Base-by-base conservation (phyloP, 495 filamentous ascomycete species). In the Hypoxylon fragiforme region DNA sequence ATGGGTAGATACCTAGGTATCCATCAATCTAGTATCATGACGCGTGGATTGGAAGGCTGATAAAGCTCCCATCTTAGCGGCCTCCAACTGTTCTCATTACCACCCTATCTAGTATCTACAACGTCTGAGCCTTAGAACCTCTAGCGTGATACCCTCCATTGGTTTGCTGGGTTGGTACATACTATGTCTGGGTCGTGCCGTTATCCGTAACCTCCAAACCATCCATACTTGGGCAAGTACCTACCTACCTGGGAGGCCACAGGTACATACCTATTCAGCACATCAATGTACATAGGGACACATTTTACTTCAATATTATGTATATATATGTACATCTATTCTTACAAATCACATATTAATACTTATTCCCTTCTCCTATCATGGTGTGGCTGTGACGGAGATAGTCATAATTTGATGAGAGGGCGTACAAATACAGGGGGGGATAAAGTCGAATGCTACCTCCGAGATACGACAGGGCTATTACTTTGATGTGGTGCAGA, bases 111-210 rank as follows among this genome's bases (percentile, higher is more conserved):
- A 50, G 26, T 30, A 46, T 54, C n/a, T n/a, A n/a, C n/a, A n/a
- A n/a, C n/a, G n/a, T n/a, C 57, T 54, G 38, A 54, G 57, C 57
- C 57, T 50, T 40, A n/a, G 32, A 50, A 21, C 31, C 19, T 20
- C 34, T 6, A 47, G 19, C 41, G 26, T 47, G 46, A 44, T 47
- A 41, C 51, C 44, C 24, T 48, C 11, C 40, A 22, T 18, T 31
- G 12, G 20, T 3, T 34, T 39, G n/a, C n/a, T n/a, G n/a, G n/a
- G n/a, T n/a, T n/a, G n/a, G n/a, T 38, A 13, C 24, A 28, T 28
- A 28, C 9, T 31, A 52, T 40, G 30, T 52, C 46, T 51, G 31
- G 31, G 32, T 37, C 43, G 46, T 62, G 48, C 52, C 53, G 52
- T 57, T 52, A 51, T 36, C 57, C 51, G 42, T 32, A 5, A 50